Conservation (phyloP, 1,284 basidiomycete genomes). For the Fomitopsis schrenkii region DNA sequence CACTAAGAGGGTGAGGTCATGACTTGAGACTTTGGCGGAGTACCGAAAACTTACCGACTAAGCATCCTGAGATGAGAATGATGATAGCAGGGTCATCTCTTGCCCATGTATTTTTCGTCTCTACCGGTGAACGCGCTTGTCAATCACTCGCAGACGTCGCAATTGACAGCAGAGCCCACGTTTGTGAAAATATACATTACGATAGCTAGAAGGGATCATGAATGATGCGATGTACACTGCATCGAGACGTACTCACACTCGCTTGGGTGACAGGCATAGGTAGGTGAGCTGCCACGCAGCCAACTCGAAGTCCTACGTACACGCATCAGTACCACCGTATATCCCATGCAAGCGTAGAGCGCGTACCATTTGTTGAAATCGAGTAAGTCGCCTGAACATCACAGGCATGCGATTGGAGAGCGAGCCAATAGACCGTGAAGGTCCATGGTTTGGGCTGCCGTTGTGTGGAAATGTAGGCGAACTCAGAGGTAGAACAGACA, state of each 20-base stretch:
- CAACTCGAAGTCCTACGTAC: slow-evolving; percentile 83
- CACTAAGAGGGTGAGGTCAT: slow-evolving; percentile 37
- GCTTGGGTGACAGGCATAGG: slow-evolving; percentile 82
- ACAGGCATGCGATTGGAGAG: slow-evolving; percentile 62
- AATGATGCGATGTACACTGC: slow-evolving; percentile 3
- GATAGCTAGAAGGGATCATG: slow-evolving; percentile 49
- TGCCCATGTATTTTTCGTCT: slow-evolving; percentile 98
- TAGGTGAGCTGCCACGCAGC: slow-evolving; percentile 94
- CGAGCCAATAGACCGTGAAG: slow-evolving; percentile 30
- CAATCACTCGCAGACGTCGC: neutral
- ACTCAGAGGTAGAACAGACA: slow-evolving; percentile 57
- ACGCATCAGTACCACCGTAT: neutral
- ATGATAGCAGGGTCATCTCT: slow-evolving; percentile 93
- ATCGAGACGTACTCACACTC: slow-evolving; percentile 66
- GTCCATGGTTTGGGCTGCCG: slow-evolving; percentile 17
- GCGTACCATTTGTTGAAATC: slow-evolving; percentile 83
- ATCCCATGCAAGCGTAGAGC: slow-evolving; percentile 13
- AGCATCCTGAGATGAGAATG: slow-evolving; percentile 75
- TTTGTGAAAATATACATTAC: slow-evolving; percentile 91
- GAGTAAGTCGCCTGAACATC: slow-evolving; percentile 72
- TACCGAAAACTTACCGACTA: slow-evolving; percentile 51
- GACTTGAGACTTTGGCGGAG: neutral
- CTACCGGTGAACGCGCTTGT: slow-evolving; percentile 32
- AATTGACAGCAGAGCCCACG: slow-evolving; percentile 42
- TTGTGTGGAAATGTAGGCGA: slow-evolving; percentile 36